These are phyloP conservation scores for Alternaria sp. DNA, from an alignment of 2,329 filamentous ascomycete species.

Conservation along the genomic window DNA sequence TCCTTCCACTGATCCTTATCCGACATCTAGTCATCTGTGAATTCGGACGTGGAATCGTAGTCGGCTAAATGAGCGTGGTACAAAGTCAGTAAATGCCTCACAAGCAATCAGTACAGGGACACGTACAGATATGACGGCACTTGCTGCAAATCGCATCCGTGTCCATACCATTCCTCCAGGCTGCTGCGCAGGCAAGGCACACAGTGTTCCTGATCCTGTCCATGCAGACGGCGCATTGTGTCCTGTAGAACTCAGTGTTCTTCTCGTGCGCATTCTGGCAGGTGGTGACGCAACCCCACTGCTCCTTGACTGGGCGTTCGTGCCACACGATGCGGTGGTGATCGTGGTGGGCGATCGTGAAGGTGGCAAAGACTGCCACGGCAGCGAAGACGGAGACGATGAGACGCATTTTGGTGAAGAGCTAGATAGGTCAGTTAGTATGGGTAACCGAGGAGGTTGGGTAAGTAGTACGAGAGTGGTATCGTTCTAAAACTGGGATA, in stretches of 20 bases:
- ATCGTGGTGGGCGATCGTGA: not conserved
- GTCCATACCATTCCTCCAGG: not conserved
- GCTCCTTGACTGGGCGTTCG: constrained; percentile 6
- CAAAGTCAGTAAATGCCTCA: not conserved
- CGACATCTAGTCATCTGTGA: not conserved
- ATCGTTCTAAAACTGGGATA: not conserved
- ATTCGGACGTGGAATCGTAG: not conserved
- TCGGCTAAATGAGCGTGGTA: not conserved
- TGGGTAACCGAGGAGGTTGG: not conserved
- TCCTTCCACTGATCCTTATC: not conserved
- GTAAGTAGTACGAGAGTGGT: not conserved
- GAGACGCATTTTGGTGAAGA: not conserved
- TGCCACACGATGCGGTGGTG: constrained; percentile 3
- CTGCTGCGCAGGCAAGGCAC: not conserved
- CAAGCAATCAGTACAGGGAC: not conserved
- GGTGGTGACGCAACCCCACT: constrained; percentile 1
- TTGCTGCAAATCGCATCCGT: not conserved
- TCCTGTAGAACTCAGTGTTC: not conserved
- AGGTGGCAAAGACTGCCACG: not conserved
- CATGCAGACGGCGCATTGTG: constrained; percentile 6
- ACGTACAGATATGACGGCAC: constrained; percentile 1
- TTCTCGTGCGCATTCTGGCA: not conserved
- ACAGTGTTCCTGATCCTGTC: constrained; percentile 3
- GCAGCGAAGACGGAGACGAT: not conserved
- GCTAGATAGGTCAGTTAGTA: not conserved